phyloP scores from a whole-genome alignment of 1,284 basidiomycete species.

The Cutaneotrichosporon sp. region DNA sequence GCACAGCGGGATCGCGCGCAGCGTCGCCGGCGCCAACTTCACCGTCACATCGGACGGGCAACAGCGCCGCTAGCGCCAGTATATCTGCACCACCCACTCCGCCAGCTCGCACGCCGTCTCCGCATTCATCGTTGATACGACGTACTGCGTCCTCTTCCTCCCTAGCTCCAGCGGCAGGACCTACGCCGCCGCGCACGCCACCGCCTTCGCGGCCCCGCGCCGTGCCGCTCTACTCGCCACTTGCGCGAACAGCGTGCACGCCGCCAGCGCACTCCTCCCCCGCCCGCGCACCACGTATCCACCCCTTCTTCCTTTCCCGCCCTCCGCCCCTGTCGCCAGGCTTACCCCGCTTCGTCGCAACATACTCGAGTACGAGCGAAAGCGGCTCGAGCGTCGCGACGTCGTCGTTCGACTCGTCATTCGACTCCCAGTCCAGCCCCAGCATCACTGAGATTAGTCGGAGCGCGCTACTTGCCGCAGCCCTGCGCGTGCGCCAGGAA shows the following conservation, averaged over 20 bases:
- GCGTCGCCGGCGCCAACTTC: constrained; percentile 6
- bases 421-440: not conserved
- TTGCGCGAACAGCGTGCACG: constrained; percentile 24
- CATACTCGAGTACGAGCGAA: constrained; percentile 4
- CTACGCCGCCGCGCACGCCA: too few relatives aligned
- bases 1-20: constrained; percentile 11
- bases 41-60: not conserved
- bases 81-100: constrained; percentile 16
- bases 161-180: not conserved
- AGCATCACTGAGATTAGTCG: not conserved
- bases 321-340: not conserved
- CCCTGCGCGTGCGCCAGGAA: too few relatives aligned
- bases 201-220: not conserved
- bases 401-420: not conserved
- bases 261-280: constrained; percentile 10
- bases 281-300: not conserved
- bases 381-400: not conserved
- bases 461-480: too few relatives aligned
- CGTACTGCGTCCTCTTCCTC: too few relatives aligned
- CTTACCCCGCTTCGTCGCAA: constrained; percentile 5
- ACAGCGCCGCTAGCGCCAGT: too few relatives aligned
- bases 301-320: constrained; percentile 7
- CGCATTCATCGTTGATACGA: too few relatives aligned
- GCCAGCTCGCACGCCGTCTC: not conserved
- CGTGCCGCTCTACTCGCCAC: constrained; percentile 2